These are phyloP conservation scores for Leccinum angustisporum DNA, from an alignment of 1,284 basidiomycete species.

Conservation along the genomic window DNA sequence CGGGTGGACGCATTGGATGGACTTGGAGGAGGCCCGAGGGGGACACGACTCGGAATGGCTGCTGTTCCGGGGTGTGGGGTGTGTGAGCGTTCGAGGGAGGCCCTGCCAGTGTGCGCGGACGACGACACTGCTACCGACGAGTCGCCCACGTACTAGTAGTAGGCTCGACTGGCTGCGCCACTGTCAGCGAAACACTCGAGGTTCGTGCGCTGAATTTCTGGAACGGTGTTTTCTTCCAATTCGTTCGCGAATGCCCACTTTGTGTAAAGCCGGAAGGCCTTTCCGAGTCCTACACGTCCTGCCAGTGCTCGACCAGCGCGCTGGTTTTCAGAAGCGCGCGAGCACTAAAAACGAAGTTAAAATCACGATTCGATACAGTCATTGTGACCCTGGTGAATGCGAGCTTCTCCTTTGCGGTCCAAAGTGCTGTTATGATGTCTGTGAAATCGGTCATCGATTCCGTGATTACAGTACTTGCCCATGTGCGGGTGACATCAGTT, in stretches of 20 bases:
- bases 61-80: too few relatives aligned
- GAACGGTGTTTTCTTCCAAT: constrained; percentile 94
- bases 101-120: too few relatives aligned
- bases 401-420: constrained; percentile 80
- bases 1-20: too few relatives aligned
- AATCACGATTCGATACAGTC: background rate
- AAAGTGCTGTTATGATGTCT: constrained; percentile 66
- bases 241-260: constrained; percentile 97
- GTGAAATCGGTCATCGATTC: background rate
- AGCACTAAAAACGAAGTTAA: constrained; percentile 59
- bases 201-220: constrained; percentile 98
- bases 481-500: constrained; percentile 91
- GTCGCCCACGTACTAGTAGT: too few relatives aligned
- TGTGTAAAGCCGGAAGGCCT: constrained; percentile 95
- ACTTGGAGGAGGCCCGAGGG: too few relatives aligned
- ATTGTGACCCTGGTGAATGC: constrained; percentile 82
- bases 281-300: constrained; percentile 97
- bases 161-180: too few relatives aligned
- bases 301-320: constrained; percentile 96
- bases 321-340: constrained; percentile 95
- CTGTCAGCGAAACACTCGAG: constrained; percentile 36
- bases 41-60: too few relatives aligned
- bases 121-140: too few relatives aligned
- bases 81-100: too few relatives aligned
- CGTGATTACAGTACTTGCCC: constrained; percentile 46